These are phyloP conservation scores for Ascochyta lentis DNA, from an alignment of 2,329 filamentous ascomycete genomes.

Conservation along the genomic window DNA sequence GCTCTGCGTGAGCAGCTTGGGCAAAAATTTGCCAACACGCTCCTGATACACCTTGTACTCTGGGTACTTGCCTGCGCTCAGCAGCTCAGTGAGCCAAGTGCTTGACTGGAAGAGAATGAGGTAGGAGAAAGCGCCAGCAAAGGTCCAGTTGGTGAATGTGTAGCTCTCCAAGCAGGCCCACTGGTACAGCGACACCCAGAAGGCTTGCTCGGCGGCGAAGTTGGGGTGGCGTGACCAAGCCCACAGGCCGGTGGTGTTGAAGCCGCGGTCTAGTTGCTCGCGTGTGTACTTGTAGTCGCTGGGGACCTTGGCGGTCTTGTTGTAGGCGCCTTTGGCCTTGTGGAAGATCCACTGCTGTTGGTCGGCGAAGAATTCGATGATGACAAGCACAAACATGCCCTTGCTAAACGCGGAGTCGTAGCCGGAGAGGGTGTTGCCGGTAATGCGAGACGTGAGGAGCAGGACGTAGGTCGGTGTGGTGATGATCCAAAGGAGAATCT, in stretches of 20 bases:
- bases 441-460: conserved; percentile 72
- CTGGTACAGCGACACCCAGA: conserved; percentile 88
- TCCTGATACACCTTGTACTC: conserved; percentile 87
- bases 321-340: conserved; percentile 77
- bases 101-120: conserved; percentile 87
- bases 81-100: conserved; percentile 83
- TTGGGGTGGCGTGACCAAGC: conserved; percentile 91
- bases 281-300: conserved; percentile 66
- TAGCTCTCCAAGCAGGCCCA: conserved; percentile 82
- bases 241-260: conserved; percentile 84
- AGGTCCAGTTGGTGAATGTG: conserved; percentile 79
- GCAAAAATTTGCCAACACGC: conserved; percentile 83
- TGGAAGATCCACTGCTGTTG: conserved; percentile 95
- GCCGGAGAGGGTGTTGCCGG: conserved; percentile 54
- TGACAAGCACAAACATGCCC: conserved; percentile 62
- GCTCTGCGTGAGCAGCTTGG: conserved; percentile 54
- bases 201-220: conserved; percentile 87
- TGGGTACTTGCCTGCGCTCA: conserved; percentile 82
- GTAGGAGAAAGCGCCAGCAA: conserved; percentile 71
- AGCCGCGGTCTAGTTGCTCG: conserved; percentile 86
- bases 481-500: conserved; percentile 79
- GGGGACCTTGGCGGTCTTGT: conserved; percentile 73
- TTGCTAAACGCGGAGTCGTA: conserved; percentile 67
- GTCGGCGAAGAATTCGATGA: conserved; percentile 82
- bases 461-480: conserved; percentile 85